Conservation (phyloP, 768 basidiomycete genomes). For the Xerocomellus amylosporus region DNA sequence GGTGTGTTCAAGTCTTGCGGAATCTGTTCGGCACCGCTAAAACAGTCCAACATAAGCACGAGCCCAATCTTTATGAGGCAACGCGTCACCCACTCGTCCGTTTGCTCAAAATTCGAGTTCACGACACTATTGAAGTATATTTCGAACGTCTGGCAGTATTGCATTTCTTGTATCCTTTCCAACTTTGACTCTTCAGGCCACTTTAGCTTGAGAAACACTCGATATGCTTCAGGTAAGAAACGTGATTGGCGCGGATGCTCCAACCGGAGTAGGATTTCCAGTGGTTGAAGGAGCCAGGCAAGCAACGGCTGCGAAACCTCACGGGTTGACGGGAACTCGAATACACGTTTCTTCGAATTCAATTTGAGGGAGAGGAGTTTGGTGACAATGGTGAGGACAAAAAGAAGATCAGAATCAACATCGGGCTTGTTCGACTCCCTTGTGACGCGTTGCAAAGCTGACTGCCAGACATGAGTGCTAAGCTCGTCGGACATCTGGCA, state of each 20-base stretch:
- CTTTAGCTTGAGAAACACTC: not conserved
- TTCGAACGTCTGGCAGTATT: constrained; percentile 5
- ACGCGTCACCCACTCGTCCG: not conserved
- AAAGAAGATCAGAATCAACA: not conserved
- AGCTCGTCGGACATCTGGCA: not conserved
- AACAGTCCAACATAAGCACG: not conserved
- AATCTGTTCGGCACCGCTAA: not conserved
- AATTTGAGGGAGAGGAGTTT: constrained; percentile 2
- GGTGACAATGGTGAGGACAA: not conserved
- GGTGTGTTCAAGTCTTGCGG: not conserved
- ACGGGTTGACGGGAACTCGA: not conserved
- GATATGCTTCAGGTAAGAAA: constrained; percentile 3
- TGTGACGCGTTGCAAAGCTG: not conserved
- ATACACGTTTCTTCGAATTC: not conserved
- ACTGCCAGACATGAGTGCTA: not conserved
- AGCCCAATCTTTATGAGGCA: not conserved
- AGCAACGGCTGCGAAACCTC: constrained; percentile 1
- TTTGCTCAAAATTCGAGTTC: not conserved
- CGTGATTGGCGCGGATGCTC: not conserved
- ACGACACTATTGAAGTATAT: constrained; percentile 2
- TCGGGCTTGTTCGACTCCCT: not conserved
- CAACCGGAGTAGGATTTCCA: not conserved
- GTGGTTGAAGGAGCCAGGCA: constrained; percentile 1
- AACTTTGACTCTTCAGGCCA: not conserved
- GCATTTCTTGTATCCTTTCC: not conserved